A percentile compares a stretch with the other conserved stretches of the same genome.
Conservation (phyloP, 768 basidiomycete species). For the Pleurotus salmoneostramineus region DNA sequence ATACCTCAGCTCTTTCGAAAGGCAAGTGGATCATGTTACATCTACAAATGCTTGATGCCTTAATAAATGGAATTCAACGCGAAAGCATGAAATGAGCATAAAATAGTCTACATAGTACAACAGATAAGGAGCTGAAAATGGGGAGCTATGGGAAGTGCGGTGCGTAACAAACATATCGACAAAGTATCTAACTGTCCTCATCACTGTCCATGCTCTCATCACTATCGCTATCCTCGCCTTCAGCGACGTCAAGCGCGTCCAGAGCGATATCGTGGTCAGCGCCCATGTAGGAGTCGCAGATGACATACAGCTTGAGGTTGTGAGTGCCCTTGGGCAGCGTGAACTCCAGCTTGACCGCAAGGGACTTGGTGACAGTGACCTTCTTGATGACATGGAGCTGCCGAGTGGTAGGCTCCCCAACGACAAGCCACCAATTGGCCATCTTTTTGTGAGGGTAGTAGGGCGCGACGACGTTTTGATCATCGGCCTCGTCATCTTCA, state of each 20-base stretch:
- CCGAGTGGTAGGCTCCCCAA: conserved; percentile 78
- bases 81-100: no score
- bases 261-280: conserved; percentile 90
- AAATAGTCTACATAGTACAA: no score
- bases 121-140: no score
- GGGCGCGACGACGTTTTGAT: conserved; percentile 88
- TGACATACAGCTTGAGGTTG: conserved; percentile 80
- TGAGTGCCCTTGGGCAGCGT: conserved; percentile 83
- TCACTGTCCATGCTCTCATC: conserved; percentile 74
- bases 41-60: no score
- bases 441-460: conserved; percentile 90
- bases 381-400: conserved; percentile 85
- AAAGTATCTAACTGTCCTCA: conserved; percentile 46
- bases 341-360: conserved; percentile 88
- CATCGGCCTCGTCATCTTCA: conserved; percentile 67
- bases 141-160: no score
- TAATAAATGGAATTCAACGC: no score
- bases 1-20: no score
- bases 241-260: conserved; percentile 80
- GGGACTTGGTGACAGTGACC: conserved; percentile 83
- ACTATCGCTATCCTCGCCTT: conserved; percentile 85
- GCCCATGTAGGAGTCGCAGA: conserved; percentile 89
- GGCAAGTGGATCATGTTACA: no score
- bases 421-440: conserved; percentile 96
- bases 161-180: no score